Base-by-base conservation (phyloP, 108 stramenopile genomes). In the Skeletonema tropicum region DNA sequence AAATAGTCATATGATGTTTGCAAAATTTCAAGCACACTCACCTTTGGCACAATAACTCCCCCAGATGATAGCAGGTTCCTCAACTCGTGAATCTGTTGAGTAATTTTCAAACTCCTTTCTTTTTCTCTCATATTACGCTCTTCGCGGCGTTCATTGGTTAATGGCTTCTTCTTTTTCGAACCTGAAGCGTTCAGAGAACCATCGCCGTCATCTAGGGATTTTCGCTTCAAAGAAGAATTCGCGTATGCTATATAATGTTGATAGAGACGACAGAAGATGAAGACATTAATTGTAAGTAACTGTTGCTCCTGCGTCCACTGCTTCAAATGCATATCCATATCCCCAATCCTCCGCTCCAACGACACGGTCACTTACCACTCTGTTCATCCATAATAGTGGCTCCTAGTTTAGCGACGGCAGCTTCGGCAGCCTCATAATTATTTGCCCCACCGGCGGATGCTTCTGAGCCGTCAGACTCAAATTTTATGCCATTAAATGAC, bases 71-170 rank as follows among this genome's bases (percentile, higher is more conserved):
- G 71, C 12, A 96, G 76, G 55, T 70, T 79, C 23, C 95, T 75
- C 15, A 96, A 80, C 77, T 93, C 92, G 55, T 89, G 84, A 68
- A 96, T 96, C 70, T 96, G 91, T 49, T 78, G 83, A 7, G 92
- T 88, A 45, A 96, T 96, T 33, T 91, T 90, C 68, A 93, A 88
- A 77, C 90, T 92, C 36, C 95, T 82, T 60, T 93, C 92, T 76
- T 96, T 96, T 66, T 96, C 94, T 41, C 94, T 79, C 70, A 87
- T 80, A 73, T 96, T 96, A 5, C 94, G 82, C 70, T 96, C 94
- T 68, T 93, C 92, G 9, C 94, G 82, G 29, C 89, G 90, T 49
- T 77, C 69, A 25, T 83, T 83, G 57, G 79, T 80, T 17, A 83
- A 60, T 6, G 57, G 69, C 61, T 82, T 85, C 75, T 85, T 85